Percentiles rank a stretch among this genome's conserved stretches.
These are phyloP conservation scores for Craterostigma plantagineum DNA, from an alignment of 257 asterid species.

Conservation along the genomic window DNA sequence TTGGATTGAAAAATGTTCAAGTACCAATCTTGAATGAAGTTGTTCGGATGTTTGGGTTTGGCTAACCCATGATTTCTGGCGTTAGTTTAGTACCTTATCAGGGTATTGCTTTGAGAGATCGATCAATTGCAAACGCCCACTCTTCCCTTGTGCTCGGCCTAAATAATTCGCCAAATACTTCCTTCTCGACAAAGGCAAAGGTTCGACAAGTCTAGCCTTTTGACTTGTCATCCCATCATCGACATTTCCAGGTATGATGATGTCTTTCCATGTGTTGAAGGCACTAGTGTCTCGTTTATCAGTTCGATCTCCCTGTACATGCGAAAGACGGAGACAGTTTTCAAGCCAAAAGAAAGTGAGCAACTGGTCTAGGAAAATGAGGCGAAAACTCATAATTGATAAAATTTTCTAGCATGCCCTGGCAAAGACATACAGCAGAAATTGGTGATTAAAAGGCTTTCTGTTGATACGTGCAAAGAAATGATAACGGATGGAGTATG, in stretches of 20 bases:
- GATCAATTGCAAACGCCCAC: constrained; percentile 66
- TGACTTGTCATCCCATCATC: constrained; percentile 83
- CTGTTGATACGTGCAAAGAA: background rate
- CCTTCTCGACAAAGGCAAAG: constrained; percentile 70
- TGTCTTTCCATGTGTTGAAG: constrained; percentile 93
- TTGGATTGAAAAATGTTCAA: constrained; percentile 1
- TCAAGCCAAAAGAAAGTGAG: background rate
- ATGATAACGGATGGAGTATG: background rate
- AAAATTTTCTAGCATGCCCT: no score
- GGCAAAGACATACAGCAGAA: background rate
- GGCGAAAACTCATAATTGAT: background rate
- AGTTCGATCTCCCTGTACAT: constrained; percentile 75
- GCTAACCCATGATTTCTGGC: background rate
- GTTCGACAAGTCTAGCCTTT: constrained; percentile 48
- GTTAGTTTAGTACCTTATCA: constrained; percentile 35
- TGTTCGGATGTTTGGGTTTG: no score
- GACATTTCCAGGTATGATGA: constrained; percentile 83
- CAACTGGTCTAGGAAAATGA: no score
- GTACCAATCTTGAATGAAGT: no score
- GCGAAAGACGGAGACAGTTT: constrained; percentile 9
- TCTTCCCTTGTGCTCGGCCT: constrained; percentile 92
- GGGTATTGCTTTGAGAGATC: constrained; percentile 75
- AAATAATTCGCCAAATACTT: constrained; percentile 69
- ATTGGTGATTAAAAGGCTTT: background rate
- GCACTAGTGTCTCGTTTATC: constrained; percentile 87